These are phyloP conservation scores for Tylopilus vinaceipallidus DNA, from an alignment of 768 basidiomycete species.

Conservation along the genomic window DNA sequence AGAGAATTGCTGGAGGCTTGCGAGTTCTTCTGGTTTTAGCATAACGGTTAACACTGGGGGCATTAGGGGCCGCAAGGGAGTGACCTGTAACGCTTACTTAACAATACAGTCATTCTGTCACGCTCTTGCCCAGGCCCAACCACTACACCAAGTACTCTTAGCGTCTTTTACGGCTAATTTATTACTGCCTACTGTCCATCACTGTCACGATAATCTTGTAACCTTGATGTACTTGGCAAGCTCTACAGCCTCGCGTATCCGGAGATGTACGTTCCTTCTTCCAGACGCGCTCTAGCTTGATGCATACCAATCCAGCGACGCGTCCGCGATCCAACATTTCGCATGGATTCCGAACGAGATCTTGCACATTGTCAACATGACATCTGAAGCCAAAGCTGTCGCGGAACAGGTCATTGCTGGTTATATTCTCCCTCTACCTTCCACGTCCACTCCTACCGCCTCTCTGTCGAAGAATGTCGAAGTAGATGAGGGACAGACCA, in stretches of 20 bases:
- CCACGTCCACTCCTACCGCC: constrained; percentile 35
- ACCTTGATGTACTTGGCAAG: too few species aligned
- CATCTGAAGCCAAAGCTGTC: constrained; percentile 56
- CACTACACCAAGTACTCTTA: too few species aligned
- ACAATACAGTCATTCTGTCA: too few species aligned
- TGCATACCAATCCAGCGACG: constrained; percentile 56
- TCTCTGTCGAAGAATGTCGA: constrained; percentile 49
- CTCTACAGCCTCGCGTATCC: constrained; percentile 81
- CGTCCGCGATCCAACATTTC: constrained; percentile 73
- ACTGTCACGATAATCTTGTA: too few species aligned
- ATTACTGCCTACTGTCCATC: too few species aligned
- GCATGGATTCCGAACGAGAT: constrained; percentile 89
- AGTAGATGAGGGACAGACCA: constrained; percentile 84
- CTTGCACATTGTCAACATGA: constrained; percentile 51
- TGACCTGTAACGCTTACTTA: too few species aligned
- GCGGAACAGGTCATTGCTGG: constrained; percentile 69
- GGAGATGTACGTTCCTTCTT: constrained; percentile 70
- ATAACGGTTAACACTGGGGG: too few species aligned
- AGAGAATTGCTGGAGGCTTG: too few species aligned
- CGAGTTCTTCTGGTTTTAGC: too few species aligned
- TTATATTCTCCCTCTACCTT: constrained; percentile 81
- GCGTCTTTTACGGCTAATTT: too few species aligned
- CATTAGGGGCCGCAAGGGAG: too few species aligned
- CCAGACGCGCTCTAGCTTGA: constrained; percentile 2
- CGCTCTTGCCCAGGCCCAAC: too few species aligned